Evolutionary conservation across 1,284 basidiomycete genomes (phyloP).

Genomic region (Xerocomus amazonicus): DNA sequence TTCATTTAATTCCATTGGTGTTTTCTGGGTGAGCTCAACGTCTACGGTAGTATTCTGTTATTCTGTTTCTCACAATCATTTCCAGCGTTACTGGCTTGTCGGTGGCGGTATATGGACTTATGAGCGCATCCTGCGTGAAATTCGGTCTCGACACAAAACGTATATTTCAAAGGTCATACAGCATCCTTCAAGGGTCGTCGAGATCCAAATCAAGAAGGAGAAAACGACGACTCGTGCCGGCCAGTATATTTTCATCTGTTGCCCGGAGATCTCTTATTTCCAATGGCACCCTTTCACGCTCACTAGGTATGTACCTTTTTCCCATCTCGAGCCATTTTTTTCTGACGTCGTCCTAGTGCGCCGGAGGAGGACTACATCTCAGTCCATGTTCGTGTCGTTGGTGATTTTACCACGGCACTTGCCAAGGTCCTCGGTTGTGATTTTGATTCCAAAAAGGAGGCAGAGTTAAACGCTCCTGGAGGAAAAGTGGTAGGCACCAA

Average conservation of each 20-base stretch:
- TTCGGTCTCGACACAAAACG: constrained; percentile 82
- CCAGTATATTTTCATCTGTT: constrained; percentile 84
- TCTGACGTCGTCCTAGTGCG: constrained; percentile 46
- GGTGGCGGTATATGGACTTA: constrained; percentile 81
- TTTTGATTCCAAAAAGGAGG: constrained; percentile 56
- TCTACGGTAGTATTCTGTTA: neutral
- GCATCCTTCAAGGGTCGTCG: constrained; percentile 86
- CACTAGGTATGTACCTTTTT: constrained; percentile 50
- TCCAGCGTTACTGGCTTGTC: constrained; percentile 82
- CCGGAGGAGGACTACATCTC: constrained; percentile 91
- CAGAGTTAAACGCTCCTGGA: constrained; percentile 42
- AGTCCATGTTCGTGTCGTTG: constrained; percentile 82
- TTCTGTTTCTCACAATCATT: constrained; percentile 9
- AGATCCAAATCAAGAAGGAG: constrained; percentile 93
- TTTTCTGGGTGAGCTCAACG: constrained; percentile 75
- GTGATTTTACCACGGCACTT: constrained; percentile 82
- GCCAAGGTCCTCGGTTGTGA: constrained; percentile 82
- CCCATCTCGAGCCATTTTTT: neutral
- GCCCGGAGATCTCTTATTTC: constrained; percentile 87
- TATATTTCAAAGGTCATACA: constrained; percentile 91
- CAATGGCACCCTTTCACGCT: constrained; percentile 95
- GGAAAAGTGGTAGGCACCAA: constrained; percentile 58
- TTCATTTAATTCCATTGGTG: constrained; percentile 78
- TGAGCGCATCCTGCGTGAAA: constrained; percentile 84
- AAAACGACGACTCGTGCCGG: constrained; percentile 76